Evolutionary conservation across 495 filamentous ascomycete genomes (phyloP).

Genomic region (Aspergillus carlsbadensis): DNA sequence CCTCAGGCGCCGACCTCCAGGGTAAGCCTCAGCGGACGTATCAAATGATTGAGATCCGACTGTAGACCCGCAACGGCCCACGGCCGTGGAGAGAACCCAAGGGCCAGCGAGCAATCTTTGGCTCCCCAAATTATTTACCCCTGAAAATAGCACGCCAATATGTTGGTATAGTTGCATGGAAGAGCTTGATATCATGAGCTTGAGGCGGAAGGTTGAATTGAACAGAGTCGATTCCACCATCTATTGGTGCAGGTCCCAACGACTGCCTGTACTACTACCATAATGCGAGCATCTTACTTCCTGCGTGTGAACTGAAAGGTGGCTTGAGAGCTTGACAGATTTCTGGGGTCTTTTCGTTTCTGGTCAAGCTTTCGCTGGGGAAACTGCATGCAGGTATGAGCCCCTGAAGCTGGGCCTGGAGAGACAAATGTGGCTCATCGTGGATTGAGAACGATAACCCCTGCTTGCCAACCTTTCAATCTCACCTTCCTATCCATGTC

Average conservation of each 20-base stretch:
- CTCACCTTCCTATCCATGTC: neutral
- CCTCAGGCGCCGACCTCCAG: slow-evolving; percentile 2
- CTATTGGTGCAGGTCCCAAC: too few species aligned
- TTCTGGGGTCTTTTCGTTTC: neutral
- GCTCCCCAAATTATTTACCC: slow-evolving; percentile 32
- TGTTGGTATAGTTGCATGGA: neutral
- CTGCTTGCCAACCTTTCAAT: neutral
- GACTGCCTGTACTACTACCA: neutral
- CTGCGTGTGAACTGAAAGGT: neutral
- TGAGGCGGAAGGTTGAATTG: too few species aligned
- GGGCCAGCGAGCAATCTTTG: slow-evolving; percentile 1
- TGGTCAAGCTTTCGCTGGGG: neutral
- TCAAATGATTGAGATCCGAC: slow-evolving; percentile 5
- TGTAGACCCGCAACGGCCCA: slow-evolving; percentile 34
- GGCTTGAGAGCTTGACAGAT: neutral
- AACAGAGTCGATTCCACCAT: too few species aligned
- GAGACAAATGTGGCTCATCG: neutral
- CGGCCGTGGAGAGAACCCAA: slow-evolving; percentile 16
- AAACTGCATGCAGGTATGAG: neutral
- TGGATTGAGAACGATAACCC: too few species aligned
- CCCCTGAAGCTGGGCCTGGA: too few species aligned
- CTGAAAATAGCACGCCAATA: slow-evolving; percentile 12
- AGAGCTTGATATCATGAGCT: neutral
- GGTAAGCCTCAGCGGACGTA: slow-evolving; percentile 4
- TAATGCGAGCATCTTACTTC: neutral